Evolutionary conservation across 306 rosid genomes (phyloP), one percentile per base, ranked within the genome.

Genomic region (Elaeagnus macrophylla): DNA sequence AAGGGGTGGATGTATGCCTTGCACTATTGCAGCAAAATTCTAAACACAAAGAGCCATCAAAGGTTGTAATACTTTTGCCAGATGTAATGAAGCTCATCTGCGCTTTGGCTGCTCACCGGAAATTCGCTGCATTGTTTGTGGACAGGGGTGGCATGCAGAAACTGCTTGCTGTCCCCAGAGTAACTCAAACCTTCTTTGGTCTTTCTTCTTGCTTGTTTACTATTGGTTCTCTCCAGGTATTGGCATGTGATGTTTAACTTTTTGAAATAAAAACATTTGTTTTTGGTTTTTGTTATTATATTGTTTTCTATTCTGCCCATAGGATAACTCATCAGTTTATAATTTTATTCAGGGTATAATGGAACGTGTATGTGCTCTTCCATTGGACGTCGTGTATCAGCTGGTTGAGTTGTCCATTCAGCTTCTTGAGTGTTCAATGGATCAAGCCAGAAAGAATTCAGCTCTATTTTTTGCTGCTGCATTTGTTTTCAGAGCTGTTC

Each of bases 341-440:
- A 7, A 54, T 19, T 74, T 36, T 37, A 56, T 68, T 65, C 77
- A 93, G 99, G 95, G 85, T 45, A 84, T 93, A 54, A 93, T 88
- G 99, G 99, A 93, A 59, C 82, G 95, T 17, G 99, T 93, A 39
- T 93, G 99, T 67, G 96, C 99, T 62, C 99, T 87, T 71, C 96
- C 96, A 43, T 75, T 94, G 0, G 86, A 84, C 54, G 77, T 87
- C 48, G 83, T 84, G 37, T 49, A 81, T 71, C 88, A 82, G 68
- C 77, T 88, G 68, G 99, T 93, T 63, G 88, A 84, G 72, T 67
- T 93, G 74, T 93, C 95, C 40, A 84, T 93, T 70, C 94, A 84
- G 64, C 95, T 93, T 74, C 81, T 93, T 37, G 94, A 81, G 62
- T 93, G 96, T 72, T 64, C 81, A 40, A 96, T 84, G 67, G 99